Base-by-base conservation (phyloP, 2,329 filamentous ascomycete species). In the Leptographium wingfieldii region DNA sequence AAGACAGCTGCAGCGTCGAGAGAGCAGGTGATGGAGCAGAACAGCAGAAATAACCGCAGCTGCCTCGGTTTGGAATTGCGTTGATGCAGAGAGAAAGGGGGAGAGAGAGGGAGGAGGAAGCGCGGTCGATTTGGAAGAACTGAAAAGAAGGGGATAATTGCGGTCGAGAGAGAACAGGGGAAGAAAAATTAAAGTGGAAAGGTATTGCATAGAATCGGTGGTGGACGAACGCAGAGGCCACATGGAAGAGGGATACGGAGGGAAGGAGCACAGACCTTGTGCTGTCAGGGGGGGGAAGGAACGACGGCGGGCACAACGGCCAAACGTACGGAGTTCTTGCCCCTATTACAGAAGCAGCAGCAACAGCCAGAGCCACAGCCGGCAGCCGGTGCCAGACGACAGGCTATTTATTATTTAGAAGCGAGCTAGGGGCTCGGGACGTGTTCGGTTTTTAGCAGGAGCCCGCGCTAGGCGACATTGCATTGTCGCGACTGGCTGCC, bases 151-250 rank as follows among this genome's bases (percentile, higher is more conserved):
- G 51, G 33, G 51, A 55, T 29, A 56, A 38, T 43, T 27, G 22
- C 9, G 58, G n/a, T 25, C 54, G 38, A 59, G 55, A 43, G 40
- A n/a, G 35, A 54, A 56, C 40, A 59, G 43, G 25, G 35, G 33
- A 22, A 57, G 27, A n/a, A 60, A 55, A 62, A 60, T 55, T 54
- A 60, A 57, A 62, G 48, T 59, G 58, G 58, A 33, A 56, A 19
- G 35, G 14, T 19, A 16, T 38, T 33, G 31, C 51, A 25, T 31
- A 14, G 10, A 51, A 51, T 51, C 48, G 27, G 25, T 22, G 48
- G 48, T 25, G 48, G 51, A n/a, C 22, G 29, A 53, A 27, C 22
- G 29, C 51, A 31, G 19, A 29, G 25, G 19, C 51, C 51, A n/a
- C 16, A 31, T 27, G 27, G 51, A 46, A 19, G 43, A 49, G 46